These are phyloP conservation scores for Diaporthe velutina DNA, from an alignment of 2,329 filamentous ascomycete species.

Conservation along the genomic window DNA sequence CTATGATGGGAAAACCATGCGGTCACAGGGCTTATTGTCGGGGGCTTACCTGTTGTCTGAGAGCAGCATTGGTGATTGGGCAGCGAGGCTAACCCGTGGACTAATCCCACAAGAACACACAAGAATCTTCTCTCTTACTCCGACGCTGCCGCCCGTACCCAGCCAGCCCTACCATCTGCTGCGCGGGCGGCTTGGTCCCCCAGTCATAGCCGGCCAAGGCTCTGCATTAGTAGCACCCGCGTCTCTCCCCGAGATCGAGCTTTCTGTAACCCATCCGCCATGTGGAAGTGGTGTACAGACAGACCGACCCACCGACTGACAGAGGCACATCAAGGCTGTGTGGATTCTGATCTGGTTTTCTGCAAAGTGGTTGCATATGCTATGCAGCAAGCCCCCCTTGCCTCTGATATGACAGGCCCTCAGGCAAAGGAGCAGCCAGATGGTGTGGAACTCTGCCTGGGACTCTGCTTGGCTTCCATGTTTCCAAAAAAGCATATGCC, in stretches of 20 bases:
- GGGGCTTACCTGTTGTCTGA: conserved; percentile 20
- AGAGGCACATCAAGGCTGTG: neutral
- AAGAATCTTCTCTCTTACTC: neutral
- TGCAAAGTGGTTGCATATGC: conserved; percentile 32
- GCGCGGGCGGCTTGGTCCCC: neutral
- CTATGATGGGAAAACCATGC: conserved; percentile 1
- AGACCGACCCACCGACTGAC: neutral
- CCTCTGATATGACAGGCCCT: conserved; percentile 21
- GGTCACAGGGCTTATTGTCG: conserved; percentile 18
- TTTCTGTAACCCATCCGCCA: neutral
- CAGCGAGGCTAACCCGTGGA: conserved; percentile 15
- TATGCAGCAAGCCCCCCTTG: conserved; percentile 19
- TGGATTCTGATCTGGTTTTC: conserved; percentile 31
- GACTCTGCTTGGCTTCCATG: conserved; percentile 17
- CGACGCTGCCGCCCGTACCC: conserved; percentile 24
- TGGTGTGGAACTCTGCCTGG: conserved; percentile 24
- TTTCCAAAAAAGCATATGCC: conserved; percentile 32
- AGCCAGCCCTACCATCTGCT: conserved; percentile 10
- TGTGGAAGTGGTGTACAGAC: neutral
- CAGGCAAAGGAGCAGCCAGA: neutral
- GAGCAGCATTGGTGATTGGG: conserved; percentile 25
- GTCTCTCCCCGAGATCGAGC: neutral
- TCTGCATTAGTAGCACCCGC: neutral
- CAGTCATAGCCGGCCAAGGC: neutral
- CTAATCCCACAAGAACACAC: neutral